Conservation (phyloP, 768 basidiomycete species). For the Collybia sp. region DNA sequence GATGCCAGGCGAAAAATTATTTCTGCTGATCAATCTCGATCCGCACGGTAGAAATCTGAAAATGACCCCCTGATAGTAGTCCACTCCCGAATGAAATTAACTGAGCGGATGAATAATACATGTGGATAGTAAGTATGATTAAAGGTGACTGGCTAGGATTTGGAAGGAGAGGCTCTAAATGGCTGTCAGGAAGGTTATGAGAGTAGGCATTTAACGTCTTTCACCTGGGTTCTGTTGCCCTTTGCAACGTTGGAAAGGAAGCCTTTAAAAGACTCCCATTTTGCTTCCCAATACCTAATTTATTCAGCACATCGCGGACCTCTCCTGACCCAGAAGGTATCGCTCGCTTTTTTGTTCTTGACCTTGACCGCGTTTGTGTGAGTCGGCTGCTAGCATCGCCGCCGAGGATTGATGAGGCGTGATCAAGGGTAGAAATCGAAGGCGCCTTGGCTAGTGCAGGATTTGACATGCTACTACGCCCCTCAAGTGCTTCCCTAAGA, state of each 20-base stretch:
- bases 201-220: not conserved
- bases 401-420: slow-evolving; percentile 46
- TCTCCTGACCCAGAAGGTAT: slow-evolving; percentile 55
- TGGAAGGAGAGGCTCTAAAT: slow-evolving; percentile 11
- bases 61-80: not conserved
- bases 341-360: slow-evolving; percentile 44
- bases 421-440: slow-evolving; percentile 76
- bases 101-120: not conserved
- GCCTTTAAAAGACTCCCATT: slow-evolving; percentile 61
- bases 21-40: slow-evolving; percentile 31
- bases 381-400: slow-evolving; percentile 31
- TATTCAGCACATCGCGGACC: slow-evolving; percentile 77
- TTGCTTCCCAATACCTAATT: slow-evolving; percentile 78
- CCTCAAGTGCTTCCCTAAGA: slow-evolving; percentile 84
- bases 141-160: slow-evolving; percentile 4
- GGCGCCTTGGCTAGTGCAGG: slow-evolving; percentile 62
- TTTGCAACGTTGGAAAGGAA: slow-evolving; percentile 59
- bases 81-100: slow-evolving; percentile 7
- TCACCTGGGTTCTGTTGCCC: slow-evolving; percentile 24
- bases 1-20: slow-evolving; percentile 62
- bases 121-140: not conserved
- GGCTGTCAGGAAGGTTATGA: not conserved
- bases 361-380: slow-evolving; percentile 49
- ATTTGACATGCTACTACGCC: slow-evolving; percentile 79
- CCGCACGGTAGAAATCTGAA: slow-evolving; percentile 5